Evolutionary conservation across 768 basidiomycete genomes (phyloP), one percentile per base, ranked within the genome.

Genomic region (Mycena rebaudengoi): DNA sequence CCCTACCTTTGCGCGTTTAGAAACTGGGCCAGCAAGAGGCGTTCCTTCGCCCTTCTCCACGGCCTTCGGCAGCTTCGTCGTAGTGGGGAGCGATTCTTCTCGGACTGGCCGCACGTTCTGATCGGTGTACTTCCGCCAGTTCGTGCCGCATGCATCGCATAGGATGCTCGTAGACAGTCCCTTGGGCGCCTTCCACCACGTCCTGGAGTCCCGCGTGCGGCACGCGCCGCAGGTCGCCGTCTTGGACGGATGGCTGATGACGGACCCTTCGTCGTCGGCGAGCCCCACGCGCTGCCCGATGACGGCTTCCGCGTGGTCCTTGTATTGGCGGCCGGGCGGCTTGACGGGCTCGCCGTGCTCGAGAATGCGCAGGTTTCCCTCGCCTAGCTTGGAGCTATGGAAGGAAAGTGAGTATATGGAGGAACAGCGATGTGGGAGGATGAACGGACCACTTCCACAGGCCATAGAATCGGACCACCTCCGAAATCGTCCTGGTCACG

Each of bases 41-140:
- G 84, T 80, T 74, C 89, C 92, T 59, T 88, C 82, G 37, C 91
- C 83, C 75, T 95, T 95, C 48, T 86, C 80, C 18, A 84, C 85
- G 33, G 80, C 83, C 66, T 92, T 92, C 63, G 89, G 87, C 21
- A 67, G 67, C 48, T 73, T 71, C 67, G 77, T 77, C 28, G 79
- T 76, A 2, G 80, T 71, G 0, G 85, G 79, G 1, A 85, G 70
- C 1, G 85, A 80, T 45, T 92, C 91, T 59, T 94, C 92, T 28
- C 91, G 85, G n/a, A 88, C 60, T 10, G 89, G 88, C 40, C 91
- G 83, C 25, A 91, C 88, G 68, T 90, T 93, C 49, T 96, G 80
- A 68, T 96, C 95, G 0, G 94, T 96, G 73, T 98, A 98, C 77
- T 96, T 98, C 69, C 95, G 83, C 91, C 94, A 98, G 66, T 91